Percentiles rank a stretch among this genome's conserved stretches.
These are phyloP conservation scores for Vinca minor DNA, from an alignment of 257 asterid species.

Conservation along the genomic window DNA sequence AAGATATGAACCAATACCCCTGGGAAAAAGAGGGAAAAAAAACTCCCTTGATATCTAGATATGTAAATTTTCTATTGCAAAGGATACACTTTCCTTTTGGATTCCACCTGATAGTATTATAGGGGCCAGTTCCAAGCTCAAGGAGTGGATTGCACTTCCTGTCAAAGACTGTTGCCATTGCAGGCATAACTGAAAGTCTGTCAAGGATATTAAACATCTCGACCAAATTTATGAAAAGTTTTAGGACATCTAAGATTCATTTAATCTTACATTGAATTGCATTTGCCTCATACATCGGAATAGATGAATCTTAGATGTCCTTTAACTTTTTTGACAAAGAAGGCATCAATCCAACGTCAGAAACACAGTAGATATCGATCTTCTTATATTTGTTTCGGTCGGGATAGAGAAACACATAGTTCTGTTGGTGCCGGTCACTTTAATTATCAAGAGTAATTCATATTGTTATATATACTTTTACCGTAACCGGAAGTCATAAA, in stretches of 20 bases:
- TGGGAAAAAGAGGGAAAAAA: no score
- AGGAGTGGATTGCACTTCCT: constrained; percentile 83
- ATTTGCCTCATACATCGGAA: not conserved
- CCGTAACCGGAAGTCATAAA: no score
- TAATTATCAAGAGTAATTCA: no score
- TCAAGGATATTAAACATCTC: constrained; percentile 41
- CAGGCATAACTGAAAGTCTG: constrained; percentile 81
- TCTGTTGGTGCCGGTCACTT: no score
- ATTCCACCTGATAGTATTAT: constrained; percentile 93
- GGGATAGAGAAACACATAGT: no score
- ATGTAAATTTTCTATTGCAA: constrained; percentile 12
- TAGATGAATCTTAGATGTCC: not conserved
- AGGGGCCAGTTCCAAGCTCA: constrained; percentile 95
- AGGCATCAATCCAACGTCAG: not conserved
- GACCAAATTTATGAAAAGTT: not conserved
- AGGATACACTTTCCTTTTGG: constrained; percentile 99
- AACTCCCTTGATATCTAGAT: constrained; percentile 6
- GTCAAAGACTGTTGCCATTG: constrained; percentile 89
- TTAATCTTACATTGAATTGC: no score
- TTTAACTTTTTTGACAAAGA: not conserved
- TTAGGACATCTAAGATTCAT: no score
- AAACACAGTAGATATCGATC: not conserved
- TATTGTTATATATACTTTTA: no score
- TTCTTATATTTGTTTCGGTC: not conserved
- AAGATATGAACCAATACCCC: constrained; percentile 1